Conservation (phyloP, 192 early-diverging fungal genomes). For the Linderina pennispora region DNA sequence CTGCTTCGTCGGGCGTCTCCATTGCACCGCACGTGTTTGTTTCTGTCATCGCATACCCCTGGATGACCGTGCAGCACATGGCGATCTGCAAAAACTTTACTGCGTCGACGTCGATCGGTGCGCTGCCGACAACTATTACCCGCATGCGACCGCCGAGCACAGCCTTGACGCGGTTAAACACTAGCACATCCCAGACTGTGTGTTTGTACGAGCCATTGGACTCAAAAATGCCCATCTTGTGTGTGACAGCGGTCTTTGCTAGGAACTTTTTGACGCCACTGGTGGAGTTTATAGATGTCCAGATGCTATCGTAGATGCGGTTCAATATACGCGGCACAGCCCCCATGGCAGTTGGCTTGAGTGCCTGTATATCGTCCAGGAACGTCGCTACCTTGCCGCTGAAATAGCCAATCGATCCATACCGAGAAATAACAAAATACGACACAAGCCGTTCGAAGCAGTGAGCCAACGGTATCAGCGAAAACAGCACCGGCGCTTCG, state of each 20-base stretch:
- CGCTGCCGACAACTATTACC: conserved; percentile 71
- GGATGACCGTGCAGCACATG: too few relatives aligned
- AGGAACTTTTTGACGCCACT: conserved; percentile 33
- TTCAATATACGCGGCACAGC: conserved; percentile 72
- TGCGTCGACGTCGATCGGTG: conserved; percentile 64
- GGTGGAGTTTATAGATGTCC: conserved; percentile 43
- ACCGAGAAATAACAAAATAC: conserved; percentile 47
- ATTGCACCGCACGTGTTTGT: too few relatives aligned
- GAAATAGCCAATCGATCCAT: conserved; percentile 71
- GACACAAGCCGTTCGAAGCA: conserved; percentile 63
- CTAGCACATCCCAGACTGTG: conserved; percentile 72
- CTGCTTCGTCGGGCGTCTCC: conserved; percentile 25
- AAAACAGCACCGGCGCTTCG: conserved; percentile 1
- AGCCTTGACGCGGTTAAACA: conserved; percentile 73
- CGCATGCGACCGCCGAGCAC: conserved; percentile 65
- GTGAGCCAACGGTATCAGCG: conserved; percentile 73
- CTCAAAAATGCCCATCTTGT: conserved; percentile 51
- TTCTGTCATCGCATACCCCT: too few relatives aligned
- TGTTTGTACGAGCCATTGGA: conserved; percentile 54
- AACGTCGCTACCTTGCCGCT: conserved; percentile 61
- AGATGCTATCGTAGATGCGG: conserved; percentile 68
- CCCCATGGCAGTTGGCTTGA: conserved; percentile 70
- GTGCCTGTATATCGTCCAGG: conserved; percentile 65
- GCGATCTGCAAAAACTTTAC: conserved; percentile 68
- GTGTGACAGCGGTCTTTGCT: conserved; percentile 45